Base-by-base conservation (phyloP, 164 flowering plant genomes). In the Piper betle region DNA sequence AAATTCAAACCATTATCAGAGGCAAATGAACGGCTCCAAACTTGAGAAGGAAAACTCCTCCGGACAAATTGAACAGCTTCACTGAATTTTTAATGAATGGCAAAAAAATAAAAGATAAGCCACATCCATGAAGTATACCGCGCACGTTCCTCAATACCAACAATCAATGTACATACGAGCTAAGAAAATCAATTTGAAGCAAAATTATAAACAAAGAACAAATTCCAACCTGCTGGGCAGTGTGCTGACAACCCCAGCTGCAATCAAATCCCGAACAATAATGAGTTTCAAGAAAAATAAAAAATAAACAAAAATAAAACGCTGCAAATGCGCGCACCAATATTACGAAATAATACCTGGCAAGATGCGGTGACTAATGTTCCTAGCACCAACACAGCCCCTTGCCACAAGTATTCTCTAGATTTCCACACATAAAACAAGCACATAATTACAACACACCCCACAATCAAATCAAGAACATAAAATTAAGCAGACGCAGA, bases 11-110 rank as follows among this genome's bases (percentile, higher is more conserved):
- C 84, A 75, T 53, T 67, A 5, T 84, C 81, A 62, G 89, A 82
- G 68, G 90, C 79, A 74, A 84, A 87, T 59, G 75, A 61, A 64
- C 85, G 68, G 61, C 73, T 74, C 75, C 70, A 66, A 6, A 57
- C 50, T 55, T 40, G 71, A 55, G 71, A 39, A 20, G 68, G 68
- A 56, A 67, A 55, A 55, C 68, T 66, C 55, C 57, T 66, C 39
- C 61, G 72, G 64, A 71, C 66, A 61, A 55, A 52, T 39, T 64
- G 55, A 18, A 53, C 62, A 60, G 53, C 55, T 62, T 71, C 75
- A 74, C 90, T 84, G 80, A 62, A 69, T 41, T 62, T 46, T 41
- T 20, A 42, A 19, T 12, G 18, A 8, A 43, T 25, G 41, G 10
- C 0, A 40, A 57, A 39, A 15, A 38, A 25, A 25, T 0, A 25